Percentiles rank a stretch among this genome's conserved stretches.
Evolutionary conservation across 2,329 filamentous ascomycete genomes (phyloP).

Genomic region (Cercospora nicotianae): DNA sequence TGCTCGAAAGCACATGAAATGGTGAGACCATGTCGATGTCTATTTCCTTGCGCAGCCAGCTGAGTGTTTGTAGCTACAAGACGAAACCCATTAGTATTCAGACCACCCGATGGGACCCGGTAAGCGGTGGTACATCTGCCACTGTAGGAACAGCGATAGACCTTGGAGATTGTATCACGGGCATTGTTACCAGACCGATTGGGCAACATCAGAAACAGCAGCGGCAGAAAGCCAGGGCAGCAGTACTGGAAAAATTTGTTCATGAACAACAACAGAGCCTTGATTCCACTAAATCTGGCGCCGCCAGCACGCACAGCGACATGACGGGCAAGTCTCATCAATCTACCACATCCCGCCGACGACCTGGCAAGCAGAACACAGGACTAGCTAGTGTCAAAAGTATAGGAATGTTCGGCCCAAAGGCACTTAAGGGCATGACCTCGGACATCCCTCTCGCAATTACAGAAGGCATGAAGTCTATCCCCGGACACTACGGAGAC

Average conservation of each 20-base stretch:
- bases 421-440: slow-evolving; percentile 51
- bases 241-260: not conserved
- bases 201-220: not conserved
- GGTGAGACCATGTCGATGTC: not conserved
- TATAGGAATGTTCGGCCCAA: slow-evolving; percentile 25
- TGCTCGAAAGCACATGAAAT: slow-evolving; percentile 20
- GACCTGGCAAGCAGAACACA: not conserved
- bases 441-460: slow-evolving; percentile 82
- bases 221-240: not conserved
- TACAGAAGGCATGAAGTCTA: slow-evolving; percentile 84
- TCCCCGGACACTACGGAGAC: slow-evolving; percentile 79
- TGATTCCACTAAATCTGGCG: not conserved
- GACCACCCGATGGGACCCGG: not conserved
- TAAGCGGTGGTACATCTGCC: not conserved
- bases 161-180: not conserved
- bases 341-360: not conserved
- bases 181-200: not conserved
- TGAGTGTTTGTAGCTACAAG: not conserved
- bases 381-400: not conserved
- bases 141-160: not conserved
- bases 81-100: not conserved
- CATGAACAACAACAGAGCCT: not conserved
- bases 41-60: not conserved
- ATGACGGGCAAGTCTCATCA: not conserved
- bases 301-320: not conserved